Percentiles rank a stretch among this genome's conserved stretches.
phyloP scores from a whole-genome alignment of 768 basidiomycete species.

The Ramaria rubella region DNA sequence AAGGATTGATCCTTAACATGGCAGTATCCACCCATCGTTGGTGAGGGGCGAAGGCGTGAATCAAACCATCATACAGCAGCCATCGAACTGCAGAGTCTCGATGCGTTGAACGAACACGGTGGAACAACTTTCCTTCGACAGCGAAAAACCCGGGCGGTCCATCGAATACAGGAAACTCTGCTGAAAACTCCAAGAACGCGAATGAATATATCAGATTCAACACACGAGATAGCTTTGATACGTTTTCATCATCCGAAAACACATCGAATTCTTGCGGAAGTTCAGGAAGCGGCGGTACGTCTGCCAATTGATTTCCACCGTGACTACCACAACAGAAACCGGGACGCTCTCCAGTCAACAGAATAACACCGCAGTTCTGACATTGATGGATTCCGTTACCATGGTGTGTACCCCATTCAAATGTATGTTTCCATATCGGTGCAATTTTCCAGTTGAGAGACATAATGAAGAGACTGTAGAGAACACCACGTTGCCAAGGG shows the following conservation, averaged over 20 bases:
- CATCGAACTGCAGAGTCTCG: constrained; percentile 24
- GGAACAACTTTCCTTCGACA: constrained; percentile 28
- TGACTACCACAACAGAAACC: constrained; percentile 30
- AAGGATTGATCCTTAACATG: background rate
- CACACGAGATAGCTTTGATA: constrained; percentile 21
- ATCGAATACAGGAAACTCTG: constrained; percentile 18
- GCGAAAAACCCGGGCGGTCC: constrained; percentile 17
- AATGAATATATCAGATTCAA: constrained; percentile 30
- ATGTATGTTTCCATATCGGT: background rate
- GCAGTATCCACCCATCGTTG: background rate
- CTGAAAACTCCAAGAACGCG: constrained; percentile 23
- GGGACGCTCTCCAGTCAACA: constrained; percentile 26
- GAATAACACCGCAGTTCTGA: constrained; percentile 15
- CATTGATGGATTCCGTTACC: background rate
- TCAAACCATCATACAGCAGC: no score
- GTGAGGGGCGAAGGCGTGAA: background rate
- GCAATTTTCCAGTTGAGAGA: no score
- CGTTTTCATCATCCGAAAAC: constrained; percentile 21
- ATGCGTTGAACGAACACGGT: constrained; percentile 25
- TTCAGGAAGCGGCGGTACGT: constrained; percentile 17
- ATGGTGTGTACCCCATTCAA: background rate
- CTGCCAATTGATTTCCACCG: constrained; percentile 16
- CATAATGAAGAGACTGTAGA: no score
- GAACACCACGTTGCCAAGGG: no score
- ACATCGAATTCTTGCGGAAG: constrained; percentile 22